These are phyloP conservation scores for Malassezia sympodialis DNA, from an alignment of 1,284 basidiomycete genomes.

Conservation along the genomic window DNA sequence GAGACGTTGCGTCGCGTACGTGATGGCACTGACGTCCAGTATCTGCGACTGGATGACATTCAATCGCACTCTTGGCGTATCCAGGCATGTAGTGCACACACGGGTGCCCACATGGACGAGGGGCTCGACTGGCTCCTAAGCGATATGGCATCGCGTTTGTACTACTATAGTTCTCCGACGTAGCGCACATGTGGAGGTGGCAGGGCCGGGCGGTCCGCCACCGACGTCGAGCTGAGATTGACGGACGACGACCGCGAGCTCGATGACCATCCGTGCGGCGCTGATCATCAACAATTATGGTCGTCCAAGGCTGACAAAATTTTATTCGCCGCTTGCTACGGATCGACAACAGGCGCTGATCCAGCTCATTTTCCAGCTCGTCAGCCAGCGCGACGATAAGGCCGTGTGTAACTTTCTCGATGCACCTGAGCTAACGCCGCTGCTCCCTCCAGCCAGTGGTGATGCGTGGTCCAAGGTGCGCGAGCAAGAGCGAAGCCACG, in stretches of 20 bases:
- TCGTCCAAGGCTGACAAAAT: conserved; percentile 86
- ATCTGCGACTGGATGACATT: conserved; percentile 5
- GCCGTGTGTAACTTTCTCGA: conserved; percentile 44
- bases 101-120: conserved; percentile 68
- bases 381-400: conserved; percentile 36
- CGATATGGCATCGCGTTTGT: conserved; percentile 58
- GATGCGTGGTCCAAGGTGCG: conserved; percentile 16
- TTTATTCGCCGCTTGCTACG: conserved; percentile 57
- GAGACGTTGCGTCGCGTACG: conserved; percentile 63
- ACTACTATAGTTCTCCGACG: conserved; percentile 24
- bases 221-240: not conserved
- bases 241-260: not conserved
- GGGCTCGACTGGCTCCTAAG: conserved; percentile 91
- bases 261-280: conserved; percentile 73
- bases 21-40: not conserved
- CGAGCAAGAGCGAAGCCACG: not conserved
- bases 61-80: conserved; percentile 60
- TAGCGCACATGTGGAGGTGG: not conserved
- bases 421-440: conserved; percentile 38
- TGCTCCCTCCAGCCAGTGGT: conserved; percentile 29
- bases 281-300: conserved; percentile 75
- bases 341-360: conserved; percentile 41
- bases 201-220: not conserved
- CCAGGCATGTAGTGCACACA: conserved; percentile 80
- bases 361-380: conserved; percentile 38